A percentile compares a stretch with the other conserved stretches of the same genome.
phyloP scores from a whole-genome alignment of 1,284 basidiomycete genomes.

The Leccinum variabile region DNA sequence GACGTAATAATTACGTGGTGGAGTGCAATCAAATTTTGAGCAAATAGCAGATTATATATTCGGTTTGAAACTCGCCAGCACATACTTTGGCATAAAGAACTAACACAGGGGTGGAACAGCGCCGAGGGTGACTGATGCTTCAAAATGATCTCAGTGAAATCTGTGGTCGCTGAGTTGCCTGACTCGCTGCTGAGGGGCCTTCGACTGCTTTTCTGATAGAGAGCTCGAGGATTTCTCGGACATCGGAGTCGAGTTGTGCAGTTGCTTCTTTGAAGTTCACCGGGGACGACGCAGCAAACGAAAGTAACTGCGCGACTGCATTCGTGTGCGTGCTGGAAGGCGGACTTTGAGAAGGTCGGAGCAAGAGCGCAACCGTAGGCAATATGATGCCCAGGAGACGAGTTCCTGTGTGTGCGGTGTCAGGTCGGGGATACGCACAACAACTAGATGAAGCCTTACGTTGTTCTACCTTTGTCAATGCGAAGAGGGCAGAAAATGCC shows the following conservation, averaged over 20 bases:
- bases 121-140: slow-evolving; percentile 6
- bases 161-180: slow-evolving; percentile 60
- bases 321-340: slow-evolving; percentile 56
- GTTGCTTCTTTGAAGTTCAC: slow-evolving; percentile 87
- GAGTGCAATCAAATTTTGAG: neutral
- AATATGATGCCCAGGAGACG: slow-evolving; percentile 76
- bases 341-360: slow-evolving; percentile 54
- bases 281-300: slow-evolving; percentile 75
- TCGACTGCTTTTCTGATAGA: slow-evolving; percentile 79
- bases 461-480: slow-evolving; percentile 56
- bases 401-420: slow-evolving; percentile 47
- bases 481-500: slow-evolving; percentile 69
- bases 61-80: neutral
- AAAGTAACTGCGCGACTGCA: slow-evolving; percentile 73
- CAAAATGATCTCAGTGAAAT: slow-evolving; percentile 78
- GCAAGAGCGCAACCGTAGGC: slow-evolving; percentile 74
- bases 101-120: neutral
- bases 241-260: slow-evolving; percentile 59
- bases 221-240: slow-evolving; percentile 70
- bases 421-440: slow-evolving; percentile 1
- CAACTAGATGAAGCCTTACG: slow-evolving; percentile 48
- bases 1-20: neutral
- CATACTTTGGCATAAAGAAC: slow-evolving; percentile 9
- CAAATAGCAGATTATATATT: neutral
- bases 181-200: slow-evolving; percentile 36